phyloP scores from a whole-genome alignment of 1,284 basidiomycete species.

The Trametes versicolor region DNA sequence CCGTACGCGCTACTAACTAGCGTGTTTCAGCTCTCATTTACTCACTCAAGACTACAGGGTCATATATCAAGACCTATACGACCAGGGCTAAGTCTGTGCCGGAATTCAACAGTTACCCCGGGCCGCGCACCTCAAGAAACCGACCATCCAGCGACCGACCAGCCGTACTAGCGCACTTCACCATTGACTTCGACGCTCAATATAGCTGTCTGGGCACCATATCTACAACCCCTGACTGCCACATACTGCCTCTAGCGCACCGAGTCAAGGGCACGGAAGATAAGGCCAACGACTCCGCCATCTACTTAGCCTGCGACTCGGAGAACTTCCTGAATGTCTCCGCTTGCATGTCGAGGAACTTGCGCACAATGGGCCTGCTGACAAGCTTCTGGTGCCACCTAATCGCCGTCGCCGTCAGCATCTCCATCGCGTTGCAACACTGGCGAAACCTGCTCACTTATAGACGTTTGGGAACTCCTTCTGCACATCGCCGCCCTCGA shows the following conservation, averaged over 20 bases:
- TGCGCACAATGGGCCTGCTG: slow-evolving; percentile 1
- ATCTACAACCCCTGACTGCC: background rate
- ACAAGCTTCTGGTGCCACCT: slow-evolving; percentile 21
- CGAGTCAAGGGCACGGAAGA: background rate
- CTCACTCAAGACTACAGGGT: too few relatives aligned
- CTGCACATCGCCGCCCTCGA: slow-evolving; percentile 12
- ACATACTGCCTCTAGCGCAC: background rate
- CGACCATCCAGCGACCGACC: too few relatives aligned
- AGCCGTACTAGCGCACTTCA: too few relatives aligned
- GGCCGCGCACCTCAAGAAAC: too few relatives aligned
- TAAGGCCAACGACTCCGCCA: background rate
- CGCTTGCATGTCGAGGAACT: background rate
- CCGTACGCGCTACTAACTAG: too few relatives aligned
- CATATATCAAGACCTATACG: too few relatives aligned
- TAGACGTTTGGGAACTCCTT: slow-evolving; percentile 20
- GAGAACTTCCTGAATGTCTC: background rate
- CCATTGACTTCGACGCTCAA: too few relatives aligned
- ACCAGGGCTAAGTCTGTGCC: too few relatives aligned
- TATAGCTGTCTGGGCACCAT: too few relatives aligned
- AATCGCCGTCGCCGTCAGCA: background rate
- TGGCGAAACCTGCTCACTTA: background rate
- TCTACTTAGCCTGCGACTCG: background rate
- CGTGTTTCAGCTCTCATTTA: too few relatives aligned
- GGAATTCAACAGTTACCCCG: too few relatives aligned
- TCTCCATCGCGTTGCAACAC: too few relatives aligned